Conservation (phyloP, 78 protist genomes). For the Speleostelium caveatum region DNA sequence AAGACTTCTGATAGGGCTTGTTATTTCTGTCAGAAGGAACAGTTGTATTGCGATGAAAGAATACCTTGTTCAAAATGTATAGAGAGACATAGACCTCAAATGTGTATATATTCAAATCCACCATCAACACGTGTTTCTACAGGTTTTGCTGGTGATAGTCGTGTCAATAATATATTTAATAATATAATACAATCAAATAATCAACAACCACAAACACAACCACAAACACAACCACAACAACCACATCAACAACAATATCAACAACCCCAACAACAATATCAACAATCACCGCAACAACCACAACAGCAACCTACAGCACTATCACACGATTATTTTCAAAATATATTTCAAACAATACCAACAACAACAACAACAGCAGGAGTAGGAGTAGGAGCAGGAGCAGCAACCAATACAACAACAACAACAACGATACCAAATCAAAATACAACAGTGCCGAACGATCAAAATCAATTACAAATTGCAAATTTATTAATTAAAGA, state of each 20-base stretch:
- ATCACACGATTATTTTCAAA: neutral
- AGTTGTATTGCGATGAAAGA: slow-evolving; percentile 34
- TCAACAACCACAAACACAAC: too few relatives aligned
- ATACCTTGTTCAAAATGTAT: slow-evolving; percentile 59
- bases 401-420: neutral
- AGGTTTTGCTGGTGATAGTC: neutral
- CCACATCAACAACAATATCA: neutral
- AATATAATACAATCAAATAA: too few relatives aligned
- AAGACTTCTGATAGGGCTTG: slow-evolving; percentile 62
- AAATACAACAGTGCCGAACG: neutral
- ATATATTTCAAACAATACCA: neutral
- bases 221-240: too few relatives aligned
- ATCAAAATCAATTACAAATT: neutral
- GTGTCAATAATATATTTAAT: neutral
- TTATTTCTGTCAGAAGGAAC: slow-evolving; percentile 51
- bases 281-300: too few relatives aligned
- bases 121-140: neutral
- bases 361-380: neutral
- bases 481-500: slow-evolving; percentile 58
- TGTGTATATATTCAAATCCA: slow-evolving; percentile 22
- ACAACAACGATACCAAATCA: neutral
- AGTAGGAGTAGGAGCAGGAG: neutral
- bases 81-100: slow-evolving; percentile 36
- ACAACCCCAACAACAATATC: too few relatives aligned
- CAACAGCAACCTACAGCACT: too few relatives aligned